These are phyloP conservation scores for Alternaria conjuncta DNA, from an alignment of 2,329 filamentous ascomycete species.

Conservation along the genomic window DNA sequence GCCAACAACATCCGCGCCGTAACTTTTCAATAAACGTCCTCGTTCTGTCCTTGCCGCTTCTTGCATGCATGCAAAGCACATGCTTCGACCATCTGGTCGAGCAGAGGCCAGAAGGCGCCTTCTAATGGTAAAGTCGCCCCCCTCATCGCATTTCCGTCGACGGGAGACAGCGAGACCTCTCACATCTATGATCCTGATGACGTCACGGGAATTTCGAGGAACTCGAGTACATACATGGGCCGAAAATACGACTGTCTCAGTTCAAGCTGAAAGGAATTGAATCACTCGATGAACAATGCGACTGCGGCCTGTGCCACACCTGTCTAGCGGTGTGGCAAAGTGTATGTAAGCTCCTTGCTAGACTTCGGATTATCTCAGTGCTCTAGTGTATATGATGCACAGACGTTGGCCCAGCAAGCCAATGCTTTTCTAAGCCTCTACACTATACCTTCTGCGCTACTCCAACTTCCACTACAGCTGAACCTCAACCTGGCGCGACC, in stretches of 20 bases:
- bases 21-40: background rate
- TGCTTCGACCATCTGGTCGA: too few species aligned
- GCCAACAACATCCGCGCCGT: background rate
- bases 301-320: background rate
- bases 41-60: too few species aligned
- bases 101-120: too few species aligned
- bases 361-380: too few species aligned
- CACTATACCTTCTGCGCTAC: background rate
- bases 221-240: too few species aligned
- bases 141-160: too few species aligned
- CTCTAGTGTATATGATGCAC: background rate
- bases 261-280: background rate
- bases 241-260: too few species aligned
- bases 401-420: background rate
- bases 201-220: background rate
- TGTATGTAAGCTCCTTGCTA: background rate
- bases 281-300: background rate
- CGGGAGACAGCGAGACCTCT: background rate
- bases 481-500: background rate
- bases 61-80: too few species aligned
- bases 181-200: background rate
- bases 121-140: too few species aligned
- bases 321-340: background rate
- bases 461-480: background rate
- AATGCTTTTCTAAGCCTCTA: background rate